These are phyloP conservation scores for Ceratocystis alfenasii DNA, from an alignment of 2,329 filamentous ascomycete genomes.

Conservation along the genomic window DNA sequence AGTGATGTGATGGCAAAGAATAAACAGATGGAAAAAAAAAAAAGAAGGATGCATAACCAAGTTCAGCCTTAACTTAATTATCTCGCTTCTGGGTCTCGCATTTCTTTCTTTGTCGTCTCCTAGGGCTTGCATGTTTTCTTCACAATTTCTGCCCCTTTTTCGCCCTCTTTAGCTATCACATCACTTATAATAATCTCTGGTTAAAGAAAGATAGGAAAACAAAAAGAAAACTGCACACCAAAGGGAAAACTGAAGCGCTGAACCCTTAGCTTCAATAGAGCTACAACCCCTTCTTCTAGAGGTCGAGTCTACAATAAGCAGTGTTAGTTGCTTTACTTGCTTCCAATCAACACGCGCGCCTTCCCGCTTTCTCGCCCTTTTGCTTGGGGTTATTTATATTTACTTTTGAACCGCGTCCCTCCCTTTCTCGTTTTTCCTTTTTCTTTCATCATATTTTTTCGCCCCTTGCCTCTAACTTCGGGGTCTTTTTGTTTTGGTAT, in stretches of 20 bases:
- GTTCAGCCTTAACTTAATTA: no score
- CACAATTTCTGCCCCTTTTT: neutral
- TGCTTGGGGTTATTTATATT: neutral
- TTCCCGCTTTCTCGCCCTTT: neutral
- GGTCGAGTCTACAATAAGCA: no score
- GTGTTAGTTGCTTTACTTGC: conserved; percentile 3
- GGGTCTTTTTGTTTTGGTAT: neutral
- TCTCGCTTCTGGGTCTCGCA: neutral
- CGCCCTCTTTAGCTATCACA: no score
- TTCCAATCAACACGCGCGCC: conserved; percentile 5
- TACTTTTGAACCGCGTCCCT: neutral
- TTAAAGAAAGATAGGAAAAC: no score
- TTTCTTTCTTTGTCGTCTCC: neutral
- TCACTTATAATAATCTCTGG: no score
- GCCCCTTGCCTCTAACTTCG: neutral
- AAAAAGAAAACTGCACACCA: no score
- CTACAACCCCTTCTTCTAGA: no score
- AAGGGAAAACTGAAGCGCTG: no score
- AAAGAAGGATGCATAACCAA: neutral
- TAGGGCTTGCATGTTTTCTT: neutral
- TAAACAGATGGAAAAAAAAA: neutral
- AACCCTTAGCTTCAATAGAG: no score
- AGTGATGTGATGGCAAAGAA: neutral
- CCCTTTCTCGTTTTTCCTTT: neutral
- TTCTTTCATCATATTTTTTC: neutral